Base-by-base conservation (phyloP, 257 asterid species). In the Solanum pennellii region DNA sequence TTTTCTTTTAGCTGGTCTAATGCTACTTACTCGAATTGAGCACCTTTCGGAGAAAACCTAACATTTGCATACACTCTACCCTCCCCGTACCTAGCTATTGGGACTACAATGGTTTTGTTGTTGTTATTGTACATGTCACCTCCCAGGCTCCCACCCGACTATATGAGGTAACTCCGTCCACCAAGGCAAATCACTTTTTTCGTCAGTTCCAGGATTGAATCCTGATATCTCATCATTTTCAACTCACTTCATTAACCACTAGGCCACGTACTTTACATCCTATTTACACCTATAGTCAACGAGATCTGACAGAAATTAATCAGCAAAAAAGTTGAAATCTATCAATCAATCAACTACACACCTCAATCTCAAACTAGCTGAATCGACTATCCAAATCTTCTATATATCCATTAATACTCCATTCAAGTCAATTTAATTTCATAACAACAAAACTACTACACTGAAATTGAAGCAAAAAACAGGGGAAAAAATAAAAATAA, bases 251-350 rank as follows among this genome's bases (percentile, higher is more conserved):
- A 25, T 12, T 66, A 7, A 25, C 37, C 0, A 25, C 73, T 66
- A 25, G 0, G 2, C 0, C 4, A 2, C 72, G 4, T 31, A 27
- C 73, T 0, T 12, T 12, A 1, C 15, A 12, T 66, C 15, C 35
- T 25, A 79, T 79, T 47, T 79, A 69, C 41, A 69, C 41, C 7
- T 29, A 69, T 29, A 79, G 16, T 47, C 9, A 79, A 27, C 16
- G 7, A 79, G 84, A 79, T 79, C 84, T 45, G 65, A 79, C 84
- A 79, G 5, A 79, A 79, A 45, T 9, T 79, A 1, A 45, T 72
- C 9, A 45, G 65, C 65, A 20, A 56, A 20, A 20, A 79, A 31
- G n/a, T 27, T 2, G 5, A 77, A 77, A 44, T 77, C 62, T n/a
- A 23, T 39, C 59, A 42, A 44, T 25, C 65, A 79, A 77, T 45